These are phyloP conservation scores for Articulospora tetracladia DNA, from an alignment of 495 filamentous ascomycete genomes.

Conservation along the genomic window DNA sequence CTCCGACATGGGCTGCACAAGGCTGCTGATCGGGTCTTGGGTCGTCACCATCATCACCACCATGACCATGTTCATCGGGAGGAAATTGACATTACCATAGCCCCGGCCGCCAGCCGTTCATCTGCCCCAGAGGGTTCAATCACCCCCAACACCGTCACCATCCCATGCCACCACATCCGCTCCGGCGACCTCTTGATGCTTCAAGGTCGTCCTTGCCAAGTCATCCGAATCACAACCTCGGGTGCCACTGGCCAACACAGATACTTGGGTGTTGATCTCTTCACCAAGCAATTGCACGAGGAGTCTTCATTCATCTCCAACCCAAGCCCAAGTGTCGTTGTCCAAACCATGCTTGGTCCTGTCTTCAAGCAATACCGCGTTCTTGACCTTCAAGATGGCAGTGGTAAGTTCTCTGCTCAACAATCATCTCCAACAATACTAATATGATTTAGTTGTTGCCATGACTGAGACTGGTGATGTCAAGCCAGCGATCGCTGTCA, in stretches of 20 bases:
- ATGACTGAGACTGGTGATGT: slow-evolving; percentile 66
- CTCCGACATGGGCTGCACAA: slow-evolving; percentile 85
- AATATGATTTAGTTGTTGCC: slow-evolving; percentile 34
- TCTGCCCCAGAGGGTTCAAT: slow-evolving; percentile 18
- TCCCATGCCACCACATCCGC: slow-evolving; percentile 98
- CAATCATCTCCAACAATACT: slow-evolving; percentile 30
- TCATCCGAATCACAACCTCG: slow-evolving; percentile 98
- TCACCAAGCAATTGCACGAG: slow-evolving; percentile 99
- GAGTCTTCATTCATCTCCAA: slow-evolving; percentile 98
- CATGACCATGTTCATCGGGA: slow-evolving; percentile 37
- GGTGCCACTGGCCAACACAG: slow-evolving; percentile 98
- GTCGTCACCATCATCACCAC: slow-evolving; percentile 49
- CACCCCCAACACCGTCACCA: slow-evolving; percentile 84
- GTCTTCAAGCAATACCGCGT: slow-evolving; percentile 99
- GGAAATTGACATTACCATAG: slow-evolving; percentile 50
- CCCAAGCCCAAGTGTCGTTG: slow-evolving; percentile 90
- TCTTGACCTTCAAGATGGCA: slow-evolving; percentile 89
- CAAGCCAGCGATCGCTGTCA: slow-evolving; percentile 91
- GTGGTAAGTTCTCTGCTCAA: slow-evolving; percentile 29
- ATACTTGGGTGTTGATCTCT: slow-evolving; percentile 98
- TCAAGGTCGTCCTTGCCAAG: slow-evolving; percentile 98
- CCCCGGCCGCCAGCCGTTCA: slow-evolving; percentile 14
- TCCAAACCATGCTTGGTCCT: slow-evolving; percentile 99
- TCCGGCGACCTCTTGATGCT: slow-evolving; percentile 98
- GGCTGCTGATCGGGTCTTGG: slow-evolving; percentile 70